Evolutionary conservation across 1,284 basidiomycete genomes (phyloP).

Genomic region (Irpex sp.): DNA sequence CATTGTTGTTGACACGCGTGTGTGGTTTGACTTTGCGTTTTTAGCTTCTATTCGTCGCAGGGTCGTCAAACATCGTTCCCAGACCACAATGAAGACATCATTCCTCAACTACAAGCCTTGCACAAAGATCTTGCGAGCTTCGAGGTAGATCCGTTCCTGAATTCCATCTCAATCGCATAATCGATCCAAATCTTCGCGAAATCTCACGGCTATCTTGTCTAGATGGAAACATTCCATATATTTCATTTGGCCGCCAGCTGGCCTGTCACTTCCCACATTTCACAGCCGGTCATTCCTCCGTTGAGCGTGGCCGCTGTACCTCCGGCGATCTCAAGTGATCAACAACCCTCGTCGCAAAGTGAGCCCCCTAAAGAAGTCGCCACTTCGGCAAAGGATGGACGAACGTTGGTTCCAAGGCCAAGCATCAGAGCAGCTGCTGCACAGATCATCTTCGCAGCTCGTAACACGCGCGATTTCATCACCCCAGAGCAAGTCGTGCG

Average conservation of each 20-base stretch:
- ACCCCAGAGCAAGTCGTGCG: slow-evolving; percentile 62
- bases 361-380: slow-evolving; percentile 28
- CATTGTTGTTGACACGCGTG: slow-evolving; percentile 2
- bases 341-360: slow-evolving; percentile 24
- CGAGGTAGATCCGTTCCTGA: slow-evolving; percentile 45
- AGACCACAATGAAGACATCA: slow-evolving; percentile 68
- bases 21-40: neutral
- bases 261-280: slow-evolving; percentile 14
- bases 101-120: slow-evolving; percentile 49
- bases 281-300: slow-evolving; percentile 22
- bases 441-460: slow-evolving; percentile 84
- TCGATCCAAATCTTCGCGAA: neutral
- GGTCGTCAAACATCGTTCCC: slow-evolving; percentile 78
- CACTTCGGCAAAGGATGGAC: slow-evolving; percentile 17
- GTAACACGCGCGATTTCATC: slow-evolving; percentile 75
- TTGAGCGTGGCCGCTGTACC: slow-evolving; percentile 41
- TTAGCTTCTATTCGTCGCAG: slow-evolving; percentile 83
- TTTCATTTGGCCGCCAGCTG: slow-evolving; percentile 71
- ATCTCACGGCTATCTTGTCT: slow-evolving; percentile 3
- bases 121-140: slow-evolving; percentile 58
- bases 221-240: slow-evolving; percentile 85
- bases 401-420: slow-evolving; percentile 27
- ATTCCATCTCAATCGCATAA: neutral
- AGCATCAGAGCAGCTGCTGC: slow-evolving; percentile 71
- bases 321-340: slow-evolving; percentile 27